Conservation (phyloP, 2,329 filamentous ascomycete genomes). For the Fusarium siculi region DNA sequence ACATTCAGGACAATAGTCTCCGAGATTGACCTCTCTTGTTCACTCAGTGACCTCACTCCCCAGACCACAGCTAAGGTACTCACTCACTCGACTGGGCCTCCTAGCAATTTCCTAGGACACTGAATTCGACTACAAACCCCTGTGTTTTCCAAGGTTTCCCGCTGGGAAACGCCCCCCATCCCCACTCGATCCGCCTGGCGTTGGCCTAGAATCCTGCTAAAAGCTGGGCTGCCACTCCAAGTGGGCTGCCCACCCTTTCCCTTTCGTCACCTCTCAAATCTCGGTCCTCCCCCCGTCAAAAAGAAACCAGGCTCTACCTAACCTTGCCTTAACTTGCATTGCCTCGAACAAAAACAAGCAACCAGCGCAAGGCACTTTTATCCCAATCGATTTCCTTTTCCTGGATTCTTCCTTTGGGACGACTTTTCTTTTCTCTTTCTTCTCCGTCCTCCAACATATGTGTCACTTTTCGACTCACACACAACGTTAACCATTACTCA, state of each 20-base stretch:
- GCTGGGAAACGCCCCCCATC: constrained; percentile 35
- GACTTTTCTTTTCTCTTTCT: constrained; percentile 13
- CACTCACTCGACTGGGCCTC: background rate
- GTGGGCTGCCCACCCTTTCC: constrained; percentile 40
- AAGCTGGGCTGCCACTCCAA: constrained; percentile 38
- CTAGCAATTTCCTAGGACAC: background rate
- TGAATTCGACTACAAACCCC: constrained; percentile 5
- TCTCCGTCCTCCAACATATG: background rate
- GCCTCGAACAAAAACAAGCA: constrained; percentile 26
- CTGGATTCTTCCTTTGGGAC: constrained; percentile 21
- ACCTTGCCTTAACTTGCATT: background rate
- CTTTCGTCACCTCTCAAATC: constrained; percentile 39
- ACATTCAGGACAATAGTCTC: constrained; percentile 6
- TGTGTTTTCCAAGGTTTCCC: constrained; percentile 38
- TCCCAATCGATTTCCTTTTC: constrained; percentile 34
- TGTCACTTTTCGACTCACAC: constrained; percentile 13
- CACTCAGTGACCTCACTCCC: constrained; percentile 34
- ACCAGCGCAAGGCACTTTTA: constrained; percentile 33
- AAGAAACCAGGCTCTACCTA: constrained; percentile 38
- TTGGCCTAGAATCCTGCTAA: constrained; percentile 41
- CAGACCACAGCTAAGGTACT: background rate
- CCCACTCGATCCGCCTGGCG: constrained; percentile 36
- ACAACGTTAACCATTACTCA: background rate
- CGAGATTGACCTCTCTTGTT: constrained; percentile 3
- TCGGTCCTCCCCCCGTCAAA: constrained; percentile 35